phyloP scores from a whole-genome alignment of 1,284 basidiomycete genomes.

The Marasmius fiardii region DNA sequence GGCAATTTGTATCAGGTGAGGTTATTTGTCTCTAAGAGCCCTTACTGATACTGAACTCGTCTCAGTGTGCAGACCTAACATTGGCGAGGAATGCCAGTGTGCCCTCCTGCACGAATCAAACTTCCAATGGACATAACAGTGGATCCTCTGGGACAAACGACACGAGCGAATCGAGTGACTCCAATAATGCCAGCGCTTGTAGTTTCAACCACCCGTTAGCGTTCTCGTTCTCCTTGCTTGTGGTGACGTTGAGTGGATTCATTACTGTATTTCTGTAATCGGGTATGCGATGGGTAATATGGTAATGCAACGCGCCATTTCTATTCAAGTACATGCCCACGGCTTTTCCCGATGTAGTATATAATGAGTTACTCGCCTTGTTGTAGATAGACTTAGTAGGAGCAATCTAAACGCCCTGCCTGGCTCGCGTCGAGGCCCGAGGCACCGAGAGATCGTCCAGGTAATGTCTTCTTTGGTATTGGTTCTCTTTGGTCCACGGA shows the following conservation, averaged over 20 bases:
- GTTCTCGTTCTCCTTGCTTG: neutral
- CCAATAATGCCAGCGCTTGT: neutral
- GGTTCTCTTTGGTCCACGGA: too few relatives aligned
- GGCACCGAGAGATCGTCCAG: too few relatives aligned
- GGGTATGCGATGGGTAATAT: neutral
- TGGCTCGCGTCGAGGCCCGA: too few relatives aligned
- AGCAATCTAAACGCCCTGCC: too few relatives aligned
- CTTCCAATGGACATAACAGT: slow-evolving; percentile 2
- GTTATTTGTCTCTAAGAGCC: neutral
- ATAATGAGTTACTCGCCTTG: too few relatives aligned
- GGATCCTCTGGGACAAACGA: neutral
- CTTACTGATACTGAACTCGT: neutral
- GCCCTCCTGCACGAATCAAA: slow-evolving; percentile 41
- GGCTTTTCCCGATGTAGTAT: too few relatives aligned
- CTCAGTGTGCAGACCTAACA: slow-evolving; percentile 50
- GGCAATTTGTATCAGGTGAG: slow-evolving; percentile 50
- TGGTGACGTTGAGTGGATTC: too few relatives aligned
- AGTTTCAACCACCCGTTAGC: too few relatives aligned
- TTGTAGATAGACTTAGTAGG: too few relatives aligned
- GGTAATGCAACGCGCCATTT: neutral
- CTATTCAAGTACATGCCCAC: neutral
- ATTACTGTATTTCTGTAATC: too few relatives aligned
- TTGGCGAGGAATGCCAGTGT: slow-evolving; percentile 40
- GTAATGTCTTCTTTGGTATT: too few relatives aligned
- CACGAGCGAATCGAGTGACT: too few relatives aligned